phyloP scores from a whole-genome alignment of 176 grass and related monocot species.

The Typha latifolia region DNA sequence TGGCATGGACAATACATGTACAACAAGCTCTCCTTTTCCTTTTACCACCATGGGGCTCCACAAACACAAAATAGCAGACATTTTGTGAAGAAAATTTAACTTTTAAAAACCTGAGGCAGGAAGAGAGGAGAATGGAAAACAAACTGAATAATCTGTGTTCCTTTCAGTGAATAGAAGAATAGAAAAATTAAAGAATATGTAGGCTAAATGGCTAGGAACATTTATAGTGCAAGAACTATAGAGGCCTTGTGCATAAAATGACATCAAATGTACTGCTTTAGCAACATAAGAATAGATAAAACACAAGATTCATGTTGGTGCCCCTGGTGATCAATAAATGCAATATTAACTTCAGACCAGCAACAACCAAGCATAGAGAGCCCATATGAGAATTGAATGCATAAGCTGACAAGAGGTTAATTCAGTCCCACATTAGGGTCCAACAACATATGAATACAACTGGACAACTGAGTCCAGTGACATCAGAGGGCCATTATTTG shows the following conservation, averaged over 20 bases:
- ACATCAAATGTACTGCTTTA: constrained; percentile 22
- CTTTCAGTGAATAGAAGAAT: constrained; percentile 35
- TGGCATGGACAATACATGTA: not conserved
- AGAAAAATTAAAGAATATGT: constrained; percentile 34
- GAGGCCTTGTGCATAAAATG: constrained; percentile 10
- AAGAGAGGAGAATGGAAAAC: constrained; percentile 15
- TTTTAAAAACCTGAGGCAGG: constrained; percentile 13
- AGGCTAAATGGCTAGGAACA: constrained; percentile 16
- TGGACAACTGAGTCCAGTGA: not conserved
- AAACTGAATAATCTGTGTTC: constrained; percentile 18
- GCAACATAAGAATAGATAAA: constrained; percentile 26
- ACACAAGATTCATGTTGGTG: constrained; percentile 12
- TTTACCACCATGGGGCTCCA: constrained; percentile 4
- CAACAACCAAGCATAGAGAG: not conserved
- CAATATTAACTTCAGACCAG: constrained; percentile 25
- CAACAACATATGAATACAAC: not conserved
- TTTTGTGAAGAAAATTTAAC: constrained; percentile 5
- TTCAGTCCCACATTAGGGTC: not conserved
- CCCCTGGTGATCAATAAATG: constrained; percentile 27
- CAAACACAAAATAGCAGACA: constrained; percentile 8
- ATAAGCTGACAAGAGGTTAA: not conserved
- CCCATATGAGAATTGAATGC: not conserved
- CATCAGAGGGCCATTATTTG: not conserved
- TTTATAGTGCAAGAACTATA: constrained; percentile 21
- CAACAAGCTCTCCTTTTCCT: constrained; percentile 7